Conservation (phyloP, 352 stramenopile species). For the Pythium rishiriense region DNA sequence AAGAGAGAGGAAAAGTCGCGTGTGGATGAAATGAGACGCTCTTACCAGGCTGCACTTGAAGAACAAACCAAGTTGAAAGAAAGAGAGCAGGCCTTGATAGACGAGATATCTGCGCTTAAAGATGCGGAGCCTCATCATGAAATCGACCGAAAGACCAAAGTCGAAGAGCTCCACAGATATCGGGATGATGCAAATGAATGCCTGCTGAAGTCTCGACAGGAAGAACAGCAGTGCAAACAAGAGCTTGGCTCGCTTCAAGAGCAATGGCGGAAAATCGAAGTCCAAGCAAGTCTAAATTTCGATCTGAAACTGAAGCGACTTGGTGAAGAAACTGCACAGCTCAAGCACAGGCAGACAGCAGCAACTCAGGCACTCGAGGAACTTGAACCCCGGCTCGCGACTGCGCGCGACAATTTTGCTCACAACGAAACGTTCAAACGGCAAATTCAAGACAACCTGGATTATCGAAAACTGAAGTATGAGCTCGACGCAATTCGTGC, state of each 20-base stretch:
- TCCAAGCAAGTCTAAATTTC: constrained; percentile 38
- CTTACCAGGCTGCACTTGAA: constrained; percentile 47
- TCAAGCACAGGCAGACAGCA: constrained; percentile 43
- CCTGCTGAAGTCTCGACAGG: constrained; percentile 1
- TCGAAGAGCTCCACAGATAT: constrained; percentile 35
- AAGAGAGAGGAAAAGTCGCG: constrained; percentile 54
- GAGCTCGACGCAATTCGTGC: constrained; percentile 43
- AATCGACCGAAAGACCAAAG: constrained; percentile 45
- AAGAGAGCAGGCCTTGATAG: constrained; percentile 57
- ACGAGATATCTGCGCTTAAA: constrained; percentile 39
- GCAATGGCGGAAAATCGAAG: constrained; percentile 29
- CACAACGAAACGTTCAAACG: constrained; percentile 64
- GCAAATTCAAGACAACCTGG: constrained; percentile 78
- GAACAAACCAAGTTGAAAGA: constrained; percentile 58
- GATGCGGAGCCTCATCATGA: constrained; percentile 44
- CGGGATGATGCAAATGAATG: constrained; percentile 17
- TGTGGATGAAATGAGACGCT: constrained; percentile 49
- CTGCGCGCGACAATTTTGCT: constrained; percentile 36
- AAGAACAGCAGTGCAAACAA: constrained; percentile 26
- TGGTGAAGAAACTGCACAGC: constrained; percentile 39
- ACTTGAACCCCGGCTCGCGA: constrained; percentile 51
- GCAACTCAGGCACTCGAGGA: constrained; percentile 41
- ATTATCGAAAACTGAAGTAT: constrained; percentile 56
- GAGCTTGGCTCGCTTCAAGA: constrained; percentile 34
- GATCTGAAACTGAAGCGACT: constrained; percentile 46